Percentiles rank a stretch among this genome's conserved stretches.
Evolutionary conservation across 1,139 yeast genomes (phyloP).

Genomic region (Yamadazyma aaseri): DNA sequence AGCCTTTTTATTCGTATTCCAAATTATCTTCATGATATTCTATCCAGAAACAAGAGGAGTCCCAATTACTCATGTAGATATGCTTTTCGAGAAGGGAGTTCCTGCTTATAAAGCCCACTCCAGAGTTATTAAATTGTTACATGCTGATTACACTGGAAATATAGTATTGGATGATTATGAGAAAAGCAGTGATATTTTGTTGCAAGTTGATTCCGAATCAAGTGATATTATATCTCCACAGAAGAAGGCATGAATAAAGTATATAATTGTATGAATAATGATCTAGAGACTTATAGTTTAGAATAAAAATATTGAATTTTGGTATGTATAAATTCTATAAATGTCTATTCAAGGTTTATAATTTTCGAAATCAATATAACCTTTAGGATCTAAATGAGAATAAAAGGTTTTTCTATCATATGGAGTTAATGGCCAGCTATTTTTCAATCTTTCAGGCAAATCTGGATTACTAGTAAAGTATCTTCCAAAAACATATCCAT

Average conservation of each 20-base stretch:
- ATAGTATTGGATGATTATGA: too few relatives aligned
- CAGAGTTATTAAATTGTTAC: constrained; percentile 12
- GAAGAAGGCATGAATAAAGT: too few relatives aligned
- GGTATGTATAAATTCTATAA: too few relatives aligned
- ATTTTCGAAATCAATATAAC: constrained; percentile 11
- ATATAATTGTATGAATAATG: too few relatives aligned
- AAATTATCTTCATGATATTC: constrained; percentile 32
- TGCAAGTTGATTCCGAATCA: neutral
- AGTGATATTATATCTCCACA: too few relatives aligned
- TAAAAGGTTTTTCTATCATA: constrained; percentile 26
- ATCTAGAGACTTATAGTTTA: too few relatives aligned
- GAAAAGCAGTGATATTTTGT: neutral
- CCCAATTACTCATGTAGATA: constrained; percentile 43
- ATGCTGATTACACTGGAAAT: too few relatives aligned
- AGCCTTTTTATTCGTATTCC: constrained; percentile 31
- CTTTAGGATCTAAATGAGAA: constrained; percentile 11
- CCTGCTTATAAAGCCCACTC: constrained; percentile 15
- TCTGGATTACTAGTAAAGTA: constrained; percentile 51
- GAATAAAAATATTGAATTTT: too few relatives aligned
- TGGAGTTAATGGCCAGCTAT: constrained; percentile 13
- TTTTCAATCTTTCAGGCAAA: constrained; percentile 34
- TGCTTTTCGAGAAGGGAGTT: constrained; percentile 29
- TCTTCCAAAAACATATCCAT: constrained; percentile 43
- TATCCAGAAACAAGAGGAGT: constrained; percentile 49
- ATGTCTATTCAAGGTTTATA: too few relatives aligned